phyloP scores from a whole-genome alignment of 73 alveolate genomes.

The Stentor coeruleus region DNA sequence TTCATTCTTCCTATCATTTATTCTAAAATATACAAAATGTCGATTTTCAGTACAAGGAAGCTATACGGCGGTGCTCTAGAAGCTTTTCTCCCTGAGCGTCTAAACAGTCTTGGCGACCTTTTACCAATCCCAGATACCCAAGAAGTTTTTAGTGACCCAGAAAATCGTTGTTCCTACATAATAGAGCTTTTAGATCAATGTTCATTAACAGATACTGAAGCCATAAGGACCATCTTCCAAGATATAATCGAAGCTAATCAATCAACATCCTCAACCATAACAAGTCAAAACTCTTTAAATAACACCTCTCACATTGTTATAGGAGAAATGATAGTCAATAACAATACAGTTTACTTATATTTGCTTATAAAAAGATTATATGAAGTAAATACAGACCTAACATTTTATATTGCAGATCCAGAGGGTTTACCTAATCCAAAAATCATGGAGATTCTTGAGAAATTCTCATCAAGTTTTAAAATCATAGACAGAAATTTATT shows the following conservation, averaged over 20 bases:
- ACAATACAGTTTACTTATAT: neutral
- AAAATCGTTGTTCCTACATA: neutral
- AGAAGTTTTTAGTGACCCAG: slow-evolving; percentile 11
- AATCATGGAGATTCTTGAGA: neutral
- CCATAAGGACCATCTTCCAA: neutral
- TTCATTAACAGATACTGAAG: neutral
- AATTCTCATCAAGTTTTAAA: neutral
- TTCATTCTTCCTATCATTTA: neutral
- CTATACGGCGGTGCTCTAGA: neutral
- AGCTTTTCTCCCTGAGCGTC: neutral
- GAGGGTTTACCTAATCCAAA: no score
- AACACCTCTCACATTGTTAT: neutral
- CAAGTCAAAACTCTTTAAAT: neutral
- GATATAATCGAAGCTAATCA: neutral
- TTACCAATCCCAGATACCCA: neutral
- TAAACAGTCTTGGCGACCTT: neutral
- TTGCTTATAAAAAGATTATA: neutral
- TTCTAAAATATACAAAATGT: neutral
- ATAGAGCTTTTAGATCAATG: neutral
- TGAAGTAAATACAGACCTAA: neutral
- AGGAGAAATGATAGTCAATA: neutral
- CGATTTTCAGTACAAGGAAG: neutral
- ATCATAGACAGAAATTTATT: neutral
- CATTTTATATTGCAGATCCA: neutral
- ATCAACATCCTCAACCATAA: neutral